phyloP scores from a whole-genome alignment of 352 stramenopile genomes.

The Aphanomyces cochlioides region DNA sequence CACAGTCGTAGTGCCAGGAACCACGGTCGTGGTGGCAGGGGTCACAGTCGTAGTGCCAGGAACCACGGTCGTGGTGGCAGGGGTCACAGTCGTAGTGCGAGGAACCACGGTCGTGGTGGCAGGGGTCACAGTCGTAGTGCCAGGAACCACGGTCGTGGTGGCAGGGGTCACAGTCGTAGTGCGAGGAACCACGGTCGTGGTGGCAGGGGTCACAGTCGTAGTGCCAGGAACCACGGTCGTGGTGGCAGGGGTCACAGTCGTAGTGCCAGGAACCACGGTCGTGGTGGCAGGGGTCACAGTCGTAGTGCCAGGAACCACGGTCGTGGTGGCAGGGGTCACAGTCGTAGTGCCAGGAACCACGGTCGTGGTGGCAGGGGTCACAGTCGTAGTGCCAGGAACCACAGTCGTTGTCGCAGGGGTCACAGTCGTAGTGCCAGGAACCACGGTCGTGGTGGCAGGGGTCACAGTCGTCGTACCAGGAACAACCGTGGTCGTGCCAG shows the following conservation, averaged over 20 bases:
- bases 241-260: not conserved
- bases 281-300: not conserved
- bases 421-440: not conserved
- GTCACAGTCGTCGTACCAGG: not conserved
- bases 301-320: not conserved
- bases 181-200: not conserved
- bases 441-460: not conserved
- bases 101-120: not conserved
- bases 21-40: not conserved
- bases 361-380: not conserved
- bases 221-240: not conserved
- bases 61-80: not conserved
- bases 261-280: not conserved
- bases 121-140: not conserved
- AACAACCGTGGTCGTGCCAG: not conserved
- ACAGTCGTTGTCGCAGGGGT: not conserved
- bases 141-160: not conserved
- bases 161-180: not conserved
- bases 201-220: not conserved
- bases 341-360: not conserved
- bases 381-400: not conserved
- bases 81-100: not conserved
- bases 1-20: not conserved
- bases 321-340: not conserved
- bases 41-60: not conserved